phyloP scores from a whole-genome alignment of 257 asterid species.

The Rauvolfia tetraphylla region DNA sequence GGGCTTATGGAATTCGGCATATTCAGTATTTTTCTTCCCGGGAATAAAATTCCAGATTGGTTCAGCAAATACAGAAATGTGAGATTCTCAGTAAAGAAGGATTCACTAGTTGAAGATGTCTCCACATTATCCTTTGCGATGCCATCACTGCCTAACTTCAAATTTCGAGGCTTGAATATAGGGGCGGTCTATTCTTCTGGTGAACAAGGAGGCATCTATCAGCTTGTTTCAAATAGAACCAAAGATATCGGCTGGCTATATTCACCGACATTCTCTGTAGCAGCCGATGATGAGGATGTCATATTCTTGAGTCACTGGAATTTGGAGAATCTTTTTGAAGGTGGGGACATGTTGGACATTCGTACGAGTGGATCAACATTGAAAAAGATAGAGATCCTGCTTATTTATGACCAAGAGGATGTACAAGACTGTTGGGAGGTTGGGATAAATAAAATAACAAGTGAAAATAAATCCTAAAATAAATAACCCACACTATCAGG shows the following conservation, averaged over 20 bases:
- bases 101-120: conserved; percentile 5
- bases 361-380: neutral
- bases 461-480: too few species aligned
- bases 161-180: neutral
- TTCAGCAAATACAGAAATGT: too few species aligned
- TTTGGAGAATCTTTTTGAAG: neutral
- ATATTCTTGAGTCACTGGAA: conserved; percentile 11
- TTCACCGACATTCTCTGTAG: conserved; percentile 3
- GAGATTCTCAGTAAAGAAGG: too few species aligned
- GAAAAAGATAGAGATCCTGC: conserved; percentile 6
- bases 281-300: neutral
- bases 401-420: neutral
- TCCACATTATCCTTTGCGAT: conserved; percentile 5
- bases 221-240: neutral
- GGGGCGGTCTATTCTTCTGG: neutral
- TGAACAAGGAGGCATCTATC: neutral
- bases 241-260: conserved; percentile 12
- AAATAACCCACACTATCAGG: too few species aligned
- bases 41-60: too few species aligned
- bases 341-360: conserved; percentile 4
- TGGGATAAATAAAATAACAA: too few species aligned
- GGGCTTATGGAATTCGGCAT: conserved; percentile 16
- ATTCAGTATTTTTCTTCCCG: conserved; percentile 13
- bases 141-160: conserved; percentile 1
- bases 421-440: too few species aligned